These are phyloP conservation scores for Penicillium concentricum DNA, from an alignment of 2,329 filamentous ascomycete species.

Conservation along the genomic window DNA sequence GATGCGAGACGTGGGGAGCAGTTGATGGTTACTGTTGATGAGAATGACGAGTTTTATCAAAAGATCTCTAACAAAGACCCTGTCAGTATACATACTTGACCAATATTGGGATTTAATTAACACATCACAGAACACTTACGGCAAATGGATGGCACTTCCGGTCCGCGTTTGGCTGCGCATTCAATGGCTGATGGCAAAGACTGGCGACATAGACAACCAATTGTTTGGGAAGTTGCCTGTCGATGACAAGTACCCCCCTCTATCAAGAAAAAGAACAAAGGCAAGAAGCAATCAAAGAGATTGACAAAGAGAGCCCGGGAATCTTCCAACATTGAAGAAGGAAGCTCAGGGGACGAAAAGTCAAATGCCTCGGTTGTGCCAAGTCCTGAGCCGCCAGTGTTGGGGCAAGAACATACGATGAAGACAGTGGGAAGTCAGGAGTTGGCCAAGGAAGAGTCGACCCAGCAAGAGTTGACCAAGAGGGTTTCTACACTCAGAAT, in stretches of 20 bases:
- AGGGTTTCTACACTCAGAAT: neutral
- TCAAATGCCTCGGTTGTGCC: neutral
- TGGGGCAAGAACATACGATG: neutral
- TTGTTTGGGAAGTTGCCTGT: neutral
- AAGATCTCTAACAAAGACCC: neutral
- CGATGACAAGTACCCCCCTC: neutral
- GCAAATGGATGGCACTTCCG: conserved; percentile 3
- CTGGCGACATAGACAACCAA: neutral
- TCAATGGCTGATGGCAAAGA: neutral
- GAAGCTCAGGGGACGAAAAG: neutral
- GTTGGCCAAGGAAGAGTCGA: neutral
- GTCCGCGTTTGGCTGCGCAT: conserved; percentile 2
- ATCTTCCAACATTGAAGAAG: neutral
- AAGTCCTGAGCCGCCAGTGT: neutral
- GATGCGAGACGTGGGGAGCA: neutral
- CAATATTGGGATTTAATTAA: neutral
- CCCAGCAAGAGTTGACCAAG: neutral
- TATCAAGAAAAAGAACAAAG: neutral
- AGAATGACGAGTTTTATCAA: neutral
- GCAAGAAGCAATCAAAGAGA: neutral
- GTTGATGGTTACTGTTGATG: neutral
- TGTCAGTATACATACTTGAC: neutral
- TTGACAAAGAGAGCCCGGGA: neutral
- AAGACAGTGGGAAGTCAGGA: neutral
- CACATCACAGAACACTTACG: neutral